phyloP scores from a whole-genome alignment of 305 asterid genomes.

The Fraxinus paxiana region DNA sequence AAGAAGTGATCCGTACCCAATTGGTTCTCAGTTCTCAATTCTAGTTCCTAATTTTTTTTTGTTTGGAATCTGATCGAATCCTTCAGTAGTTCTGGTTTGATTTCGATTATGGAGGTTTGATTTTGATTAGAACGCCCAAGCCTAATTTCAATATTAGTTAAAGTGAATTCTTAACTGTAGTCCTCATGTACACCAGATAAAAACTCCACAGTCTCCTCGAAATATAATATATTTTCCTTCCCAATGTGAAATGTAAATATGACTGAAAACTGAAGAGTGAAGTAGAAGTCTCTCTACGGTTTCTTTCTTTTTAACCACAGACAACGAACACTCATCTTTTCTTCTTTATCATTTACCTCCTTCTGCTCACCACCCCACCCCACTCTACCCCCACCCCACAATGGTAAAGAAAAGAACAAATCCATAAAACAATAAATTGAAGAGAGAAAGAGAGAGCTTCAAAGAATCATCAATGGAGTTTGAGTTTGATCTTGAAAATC shows the following conservation, averaged over 20 bases:
- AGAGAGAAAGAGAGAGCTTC: slow-evolving; percentile 5
- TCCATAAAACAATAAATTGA: background rate
- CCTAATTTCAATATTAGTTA: background rate
- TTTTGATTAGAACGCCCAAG: no score
- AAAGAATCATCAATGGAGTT: slow-evolving; percentile 45
- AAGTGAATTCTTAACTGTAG: background rate
- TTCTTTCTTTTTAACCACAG: slow-evolving; percentile 21
- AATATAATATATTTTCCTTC: slow-evolving; percentile 8
- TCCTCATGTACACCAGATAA: background rate
- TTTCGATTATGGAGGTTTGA: no score
- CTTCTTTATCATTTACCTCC: slow-evolving; percentile 29
- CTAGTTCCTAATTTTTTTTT: no score
- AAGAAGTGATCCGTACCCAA: no score
- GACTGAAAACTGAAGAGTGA: slow-evolving; percentile 9
- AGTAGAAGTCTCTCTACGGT: slow-evolving; percentile 22
- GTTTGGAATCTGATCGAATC: no score
- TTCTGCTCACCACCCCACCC: background rate
- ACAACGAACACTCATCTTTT: slow-evolving; percentile 32
- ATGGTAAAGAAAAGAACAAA: background rate
- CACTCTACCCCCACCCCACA: background rate
- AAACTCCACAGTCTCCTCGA: background rate
- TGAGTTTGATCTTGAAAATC: slow-evolving; percentile 52
- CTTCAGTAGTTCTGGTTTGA: no score
- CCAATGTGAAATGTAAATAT: background rate
- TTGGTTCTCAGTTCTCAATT: no score